phyloP scores from a whole-genome alignment of 805 yeast species.

The Yamadazyma paraphyllophila region DNA sequence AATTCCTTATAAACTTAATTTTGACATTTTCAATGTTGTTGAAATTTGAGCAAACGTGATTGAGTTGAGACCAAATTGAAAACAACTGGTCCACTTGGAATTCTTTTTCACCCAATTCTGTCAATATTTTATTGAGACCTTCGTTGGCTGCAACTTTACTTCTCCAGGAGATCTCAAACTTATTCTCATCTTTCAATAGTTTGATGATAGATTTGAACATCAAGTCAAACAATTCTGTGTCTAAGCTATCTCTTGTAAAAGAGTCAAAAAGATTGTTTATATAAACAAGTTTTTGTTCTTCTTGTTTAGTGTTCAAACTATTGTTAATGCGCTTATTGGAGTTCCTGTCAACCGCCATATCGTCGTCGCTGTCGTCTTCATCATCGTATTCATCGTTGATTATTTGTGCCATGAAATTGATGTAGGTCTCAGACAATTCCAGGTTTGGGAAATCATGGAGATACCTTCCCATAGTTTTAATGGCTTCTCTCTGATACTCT shows the following conservation, averaged over 20 bases:
- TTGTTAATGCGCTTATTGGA: conserved; percentile 12
- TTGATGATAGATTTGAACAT: conserved; percentile 19
- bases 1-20: conserved; percentile 43
- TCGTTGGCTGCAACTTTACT: conserved; percentile 49
- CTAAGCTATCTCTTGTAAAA: conserved; percentile 14
- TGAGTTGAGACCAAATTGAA: conserved; percentile 22
- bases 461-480: conserved; percentile 54
- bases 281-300: conserved; percentile 43
- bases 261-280: conserved; percentile 36
- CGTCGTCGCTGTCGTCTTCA: conserved; percentile 32
- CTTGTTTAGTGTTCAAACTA: conserved; percentile 28
- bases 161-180: conserved; percentile 56
- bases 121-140: conserved; percentile 24
- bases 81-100: conserved; percentile 20
- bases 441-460: conserved; percentile 35
- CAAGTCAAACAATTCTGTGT: conserved; percentile 24
- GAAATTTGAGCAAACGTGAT: conserved; percentile 28
- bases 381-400: conserved; percentile 40
- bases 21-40: conserved; percentile 59
- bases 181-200: conserved; percentile 16
- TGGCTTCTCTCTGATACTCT: conserved; percentile 56
- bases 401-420: conserved; percentile 31
- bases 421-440: conserved; percentile 37
- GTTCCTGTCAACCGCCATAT: conserved; percentile 18
- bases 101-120: conserved; percentile 13